A percentile compares a stretch with the other conserved stretches of the same genome.
Conservation (phyloP, 805 yeast species). For the Cyberlindnera euphorbiae region DNA sequence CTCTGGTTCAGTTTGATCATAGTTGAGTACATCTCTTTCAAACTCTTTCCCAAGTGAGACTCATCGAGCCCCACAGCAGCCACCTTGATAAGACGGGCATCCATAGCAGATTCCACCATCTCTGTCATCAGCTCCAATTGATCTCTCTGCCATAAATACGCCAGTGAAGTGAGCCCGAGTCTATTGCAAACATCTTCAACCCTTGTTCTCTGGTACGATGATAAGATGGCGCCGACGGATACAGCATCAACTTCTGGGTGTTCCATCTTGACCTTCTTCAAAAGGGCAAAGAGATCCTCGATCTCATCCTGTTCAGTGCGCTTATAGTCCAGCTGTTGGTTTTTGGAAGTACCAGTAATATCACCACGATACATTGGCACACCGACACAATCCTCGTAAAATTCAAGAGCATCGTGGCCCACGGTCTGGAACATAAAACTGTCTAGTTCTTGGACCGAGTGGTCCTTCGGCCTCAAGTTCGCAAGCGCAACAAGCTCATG, state of each 20-base stretch:
- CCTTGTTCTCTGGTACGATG: constrained; percentile 91
- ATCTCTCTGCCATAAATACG: constrained; percentile 87
- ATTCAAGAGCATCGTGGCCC: constrained; percentile 73
- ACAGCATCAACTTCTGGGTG: constrained; percentile 82
- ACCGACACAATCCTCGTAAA: constrained; percentile 65
- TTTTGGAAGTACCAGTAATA: constrained; percentile 59
- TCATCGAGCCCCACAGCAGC: constrained; percentile 83
- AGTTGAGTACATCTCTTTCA: constrained; percentile 57
- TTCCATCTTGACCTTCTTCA: constrained; percentile 39
- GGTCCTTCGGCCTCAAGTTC: constrained; percentile 63
- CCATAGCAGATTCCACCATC: constrained; percentile 61
- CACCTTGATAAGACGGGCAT: constrained; percentile 85
- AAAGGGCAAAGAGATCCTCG: constrained; percentile 65
- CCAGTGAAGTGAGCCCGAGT: constrained; percentile 59
- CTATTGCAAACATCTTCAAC: constrained; percentile 88
- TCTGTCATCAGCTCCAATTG: constrained; percentile 78
- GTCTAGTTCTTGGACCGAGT: constrained; percentile 65
- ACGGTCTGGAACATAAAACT: constrained; percentile 98
- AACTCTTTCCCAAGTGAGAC: constrained; percentile 61
- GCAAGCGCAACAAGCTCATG: constrained; percentile 85
- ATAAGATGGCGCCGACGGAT: constrained; percentile 92
- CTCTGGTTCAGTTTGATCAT: constrained; percentile 50
- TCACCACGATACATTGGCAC: constrained; percentile 73
- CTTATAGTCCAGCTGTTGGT: constrained; percentile 63
- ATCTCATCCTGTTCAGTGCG: constrained; percentile 77